phyloP scores from a whole-genome alignment of 257 asterid genomes.

The Petrea volubilis region DNA sequence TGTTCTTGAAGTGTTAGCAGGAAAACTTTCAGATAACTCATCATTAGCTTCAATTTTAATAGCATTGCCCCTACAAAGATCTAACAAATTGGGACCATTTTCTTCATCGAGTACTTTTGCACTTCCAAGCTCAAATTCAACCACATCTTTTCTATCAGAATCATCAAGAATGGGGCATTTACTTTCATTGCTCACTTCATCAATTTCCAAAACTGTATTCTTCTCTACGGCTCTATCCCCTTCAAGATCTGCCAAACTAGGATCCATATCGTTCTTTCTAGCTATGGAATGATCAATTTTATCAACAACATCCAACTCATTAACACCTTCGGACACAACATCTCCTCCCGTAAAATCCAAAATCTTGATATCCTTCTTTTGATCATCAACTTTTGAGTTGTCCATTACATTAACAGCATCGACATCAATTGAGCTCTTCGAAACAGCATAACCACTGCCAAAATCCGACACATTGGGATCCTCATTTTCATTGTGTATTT shows the following conservation, averaged over 20 bases:
- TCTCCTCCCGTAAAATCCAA: conserved; percentile 3
- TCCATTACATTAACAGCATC: too few species aligned
- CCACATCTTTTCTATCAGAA: not conserved
- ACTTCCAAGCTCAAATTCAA: not conserved
- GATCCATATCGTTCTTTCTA: too few species aligned
- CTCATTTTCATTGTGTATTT: conserved; percentile 17
- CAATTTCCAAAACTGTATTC: not conserved
- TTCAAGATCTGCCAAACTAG: not conserved
- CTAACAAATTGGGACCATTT: too few species aligned
- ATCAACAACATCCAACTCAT: conserved; percentile 1
- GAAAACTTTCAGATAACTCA: conserved; percentile 19
- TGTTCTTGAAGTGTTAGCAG: not conserved
- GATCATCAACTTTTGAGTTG: conserved; percentile 4
- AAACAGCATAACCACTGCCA: conserved; percentile 17
- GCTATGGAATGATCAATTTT: too few species aligned
- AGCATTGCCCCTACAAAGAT: too few species aligned
- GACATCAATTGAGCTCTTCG: conserved; percentile 18
- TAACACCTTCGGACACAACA: not conserved
- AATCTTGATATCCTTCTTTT: not conserved
- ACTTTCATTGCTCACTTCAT: not conserved
- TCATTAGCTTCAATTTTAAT: conserved; percentile 15
- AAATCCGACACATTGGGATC: conserved; percentile 9
- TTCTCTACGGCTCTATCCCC: not conserved
- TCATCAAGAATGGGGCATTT: not conserved
- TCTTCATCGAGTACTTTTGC: not conserved